Evolutionary conservation across 495 filamentous ascomycete species (phyloP), one percentile per base, ranked within the genome.

Genomic region (Geoglossum glabrum): DNA sequence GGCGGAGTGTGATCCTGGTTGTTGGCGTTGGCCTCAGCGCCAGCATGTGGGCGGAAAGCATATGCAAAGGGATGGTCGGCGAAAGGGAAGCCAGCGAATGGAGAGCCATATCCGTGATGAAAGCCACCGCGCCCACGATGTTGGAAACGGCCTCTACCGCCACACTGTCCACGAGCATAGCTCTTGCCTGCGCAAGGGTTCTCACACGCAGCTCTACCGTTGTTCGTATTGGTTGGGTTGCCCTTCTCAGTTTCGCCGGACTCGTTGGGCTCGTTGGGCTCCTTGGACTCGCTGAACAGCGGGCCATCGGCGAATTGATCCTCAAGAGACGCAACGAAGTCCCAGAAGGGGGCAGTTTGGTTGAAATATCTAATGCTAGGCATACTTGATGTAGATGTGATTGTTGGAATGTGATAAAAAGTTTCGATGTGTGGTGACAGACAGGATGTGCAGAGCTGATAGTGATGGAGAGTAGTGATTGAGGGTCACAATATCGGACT

Each of bases 1-100:
- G 78, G 74, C 4, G 86, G 87, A 5, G 63, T 64, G 65, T 88
- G 88, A 59, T 77, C 75, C 56, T 64, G 69, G 59, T 57, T 70
- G 1, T 70, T 65, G n/a, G n/a, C n/a, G 54, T 60, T 65, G 26
- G 26, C 11, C 3, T 54, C 50, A 1, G 27, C 3, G 50, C 50
- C 11, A 8, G n/a, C 28, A 33, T n/a, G n/a, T n/a, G 55, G 31
- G 19, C 31, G 36, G 23, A 28, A 56, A 25, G 17, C 36, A 19
- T 33, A 10, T 1, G 54, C 36, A 28, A 28, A 56, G 25, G 28
- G 34, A 19, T 40, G 5, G 5, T 15, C 36, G 5, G 7, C 13
- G 36, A 40, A 21, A 17, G 23, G 23, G 28, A 30, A 52, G 28
- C 23, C 36, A 7, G 13, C 9, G 33, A 19, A 27, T 8, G 28